Evolutionary conservation across 106 monocot genomes (phyloP).

Genomic region (Agapanthus africanus): DNA sequence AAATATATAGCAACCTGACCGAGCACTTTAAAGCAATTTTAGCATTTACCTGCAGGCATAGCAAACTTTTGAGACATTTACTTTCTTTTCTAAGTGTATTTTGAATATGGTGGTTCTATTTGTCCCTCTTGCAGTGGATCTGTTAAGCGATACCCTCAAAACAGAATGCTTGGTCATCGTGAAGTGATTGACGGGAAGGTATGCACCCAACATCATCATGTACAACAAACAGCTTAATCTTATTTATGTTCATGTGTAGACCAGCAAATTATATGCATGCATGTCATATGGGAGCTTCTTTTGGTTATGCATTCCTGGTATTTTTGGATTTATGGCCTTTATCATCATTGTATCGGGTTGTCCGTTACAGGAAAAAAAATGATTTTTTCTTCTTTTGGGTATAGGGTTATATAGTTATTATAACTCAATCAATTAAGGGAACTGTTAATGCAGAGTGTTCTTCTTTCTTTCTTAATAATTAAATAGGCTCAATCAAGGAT

Average conservation of each 20-base stretch:
- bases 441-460: no score
- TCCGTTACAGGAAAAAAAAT: no score
- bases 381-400: no score
- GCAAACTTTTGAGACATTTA: background rate
- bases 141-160: conserved; percentile 61
- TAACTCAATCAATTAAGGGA: no score
- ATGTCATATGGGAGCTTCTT: background rate
- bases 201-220: no score
- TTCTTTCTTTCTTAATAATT: no score
- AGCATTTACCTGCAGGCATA: no score
- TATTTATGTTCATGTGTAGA: background rate
- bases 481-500: background rate
- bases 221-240: no score
- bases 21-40: no score
- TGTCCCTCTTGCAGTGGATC: conserved; percentile 49
- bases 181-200: conserved; percentile 76
- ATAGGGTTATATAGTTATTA: no score
- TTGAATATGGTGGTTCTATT: background rate
- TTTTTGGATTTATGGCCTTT: background rate
- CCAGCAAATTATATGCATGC: background rate
- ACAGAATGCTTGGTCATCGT: conserved; percentile 80
- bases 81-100: background rate
- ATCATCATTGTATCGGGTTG: background rate
- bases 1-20: no score
- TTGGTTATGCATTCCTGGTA: background rate